Base-by-base conservation (phyloP, 148 eudicot genomes). In the Camellia granthamiana region DNA sequence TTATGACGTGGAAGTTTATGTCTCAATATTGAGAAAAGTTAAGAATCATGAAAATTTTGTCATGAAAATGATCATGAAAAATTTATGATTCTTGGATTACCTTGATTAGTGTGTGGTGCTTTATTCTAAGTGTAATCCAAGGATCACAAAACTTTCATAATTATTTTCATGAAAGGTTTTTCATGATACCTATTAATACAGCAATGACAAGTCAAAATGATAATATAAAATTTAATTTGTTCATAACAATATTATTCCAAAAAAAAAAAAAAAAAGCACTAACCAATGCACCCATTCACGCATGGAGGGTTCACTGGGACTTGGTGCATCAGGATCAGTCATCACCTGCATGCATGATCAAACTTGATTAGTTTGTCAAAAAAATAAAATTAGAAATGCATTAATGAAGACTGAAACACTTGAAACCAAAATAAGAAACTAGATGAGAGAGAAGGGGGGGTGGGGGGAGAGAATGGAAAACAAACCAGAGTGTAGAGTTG, bases 281-380 rank as follows among this genome's bases (percentile, higher is more conserved):
- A 16, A 90, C 92, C 95, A 90, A 42, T 88, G 91, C 67, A 92
- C 84, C 89, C 88, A 91, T 77, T 92, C 97, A 71, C 92, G 83
- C 84, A 85, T 52, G 42, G 86, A 79, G 42, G 96, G 96, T 54
- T 92, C 90, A 79, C 90, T 90, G 12, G 96, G 96, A 77, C 92
- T 92, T 9, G 96, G 96, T 42, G 96, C 96, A 80, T 92, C 92
- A 0, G 96, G 92, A 81, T 92, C 92, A 2, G 89, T 89, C 93
- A 90, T 90, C 72, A 91, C 95, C 93, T 67, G 21, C 6, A 19
- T 56, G 30, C 4, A 41, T 14, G 18, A 30, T 47, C 43, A 18
- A 76, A 64, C 78, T 58, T n/a, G 4, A 18, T 6, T 30, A 18
- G 38, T 54, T 2, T 55, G 42, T 18, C 42, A 41, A 63, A 14